Evolutionary conservation across 192 early-diverging fungal genomes (phyloP).

Genomic region (Entomortierella parvispora): DNA sequence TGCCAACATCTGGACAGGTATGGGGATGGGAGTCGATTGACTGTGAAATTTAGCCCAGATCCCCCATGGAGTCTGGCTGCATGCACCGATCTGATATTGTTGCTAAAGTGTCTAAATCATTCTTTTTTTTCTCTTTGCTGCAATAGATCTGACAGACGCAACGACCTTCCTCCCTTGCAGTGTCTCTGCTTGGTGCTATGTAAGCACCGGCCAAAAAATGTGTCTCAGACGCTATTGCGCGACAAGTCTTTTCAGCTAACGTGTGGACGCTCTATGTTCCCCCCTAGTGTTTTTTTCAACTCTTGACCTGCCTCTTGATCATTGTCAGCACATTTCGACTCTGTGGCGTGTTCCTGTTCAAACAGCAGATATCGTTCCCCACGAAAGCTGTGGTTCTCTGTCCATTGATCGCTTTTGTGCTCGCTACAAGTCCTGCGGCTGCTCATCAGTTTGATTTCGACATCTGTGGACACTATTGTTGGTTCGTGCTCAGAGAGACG

Average conservation of each 20-base stretch:
- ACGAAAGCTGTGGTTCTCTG: slow-evolving; percentile 28
- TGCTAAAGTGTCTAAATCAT: no score
- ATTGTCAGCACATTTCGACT: slow-evolving; percentile 44
- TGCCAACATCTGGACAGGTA: slow-evolving; percentile 34
- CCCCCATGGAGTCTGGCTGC: background rate
- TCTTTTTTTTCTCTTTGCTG: background rate
- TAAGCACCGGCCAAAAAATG: background rate
- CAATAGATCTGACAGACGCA: slow-evolving; percentile 14
- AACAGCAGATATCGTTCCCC: slow-evolving; percentile 18
- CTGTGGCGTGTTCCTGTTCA: slow-evolving; percentile 43
- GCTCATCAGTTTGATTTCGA: slow-evolving; percentile 29
- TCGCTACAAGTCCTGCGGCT: slow-evolving; percentile 23
- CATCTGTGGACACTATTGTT: slow-evolving; percentile 40
- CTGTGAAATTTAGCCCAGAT: background rate
- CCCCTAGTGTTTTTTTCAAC: background rate
- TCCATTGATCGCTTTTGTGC: slow-evolving; percentile 25
- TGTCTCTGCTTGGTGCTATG: slow-evolving; percentile 48
- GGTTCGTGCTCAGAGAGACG: slow-evolving; percentile 20
- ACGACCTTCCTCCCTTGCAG: background rate
- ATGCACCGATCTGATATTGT: no score
- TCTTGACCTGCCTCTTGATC: slow-evolving; percentile 28
- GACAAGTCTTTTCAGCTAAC: background rate
- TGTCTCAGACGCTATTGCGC: background rate
- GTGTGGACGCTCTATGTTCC: background rate
- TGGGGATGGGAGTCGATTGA: background rate